Evolutionary conservation across 1,284 basidiomycete genomes (phyloP), one percentile per base, ranked within the genome.

Genomic region (Pseudozyma tsukubaensis): DNA sequence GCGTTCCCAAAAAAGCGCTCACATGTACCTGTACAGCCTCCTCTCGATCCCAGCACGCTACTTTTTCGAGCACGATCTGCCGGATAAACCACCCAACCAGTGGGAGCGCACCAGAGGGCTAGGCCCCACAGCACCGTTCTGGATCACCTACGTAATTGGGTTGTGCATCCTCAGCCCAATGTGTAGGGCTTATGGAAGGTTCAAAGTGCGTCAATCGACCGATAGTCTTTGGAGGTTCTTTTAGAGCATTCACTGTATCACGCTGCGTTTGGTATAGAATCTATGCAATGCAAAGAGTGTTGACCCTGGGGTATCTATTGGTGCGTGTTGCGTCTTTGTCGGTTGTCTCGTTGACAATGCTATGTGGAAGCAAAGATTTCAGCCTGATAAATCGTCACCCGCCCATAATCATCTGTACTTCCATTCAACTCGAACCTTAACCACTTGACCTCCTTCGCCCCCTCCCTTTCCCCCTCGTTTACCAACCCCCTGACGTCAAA

Each of bases 211-310:
- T 1, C 36, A 68, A 32, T 18, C 43, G 7, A 24, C 57, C 6
- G 74, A 77, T 47, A 55, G 50, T 12, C 42, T 77, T 16, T 77
- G 74, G 74, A 50, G 71, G 13, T 77, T 77, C 60, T 70, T 77
- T 18, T 73, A 63, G 48, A 44, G 24, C 10, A 43, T 19, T 19
- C 29, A 16, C 19, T 37, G 16, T 24, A 13, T 53, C 19, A 19
- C 18, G 39, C 8, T 37, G 2, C 9, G 5, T 43, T 39, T 35
- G n/a, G 14, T 34, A n/a, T 35, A 16, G 37, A 24, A 21, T 40
- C 50, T 39, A 18, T 40, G 19, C 10, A 29, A 29, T 29, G 24
- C 24, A 29, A 29, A 29, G 24, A 29, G 24, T 29, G 24, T 29
- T 29, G 24, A 29, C 24, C 24, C 24, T 29, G 24, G 24, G 45